phyloP scores from a whole-genome alignment of 306 rosid genomes.

The Cucurbita ficifolia region DNA sequence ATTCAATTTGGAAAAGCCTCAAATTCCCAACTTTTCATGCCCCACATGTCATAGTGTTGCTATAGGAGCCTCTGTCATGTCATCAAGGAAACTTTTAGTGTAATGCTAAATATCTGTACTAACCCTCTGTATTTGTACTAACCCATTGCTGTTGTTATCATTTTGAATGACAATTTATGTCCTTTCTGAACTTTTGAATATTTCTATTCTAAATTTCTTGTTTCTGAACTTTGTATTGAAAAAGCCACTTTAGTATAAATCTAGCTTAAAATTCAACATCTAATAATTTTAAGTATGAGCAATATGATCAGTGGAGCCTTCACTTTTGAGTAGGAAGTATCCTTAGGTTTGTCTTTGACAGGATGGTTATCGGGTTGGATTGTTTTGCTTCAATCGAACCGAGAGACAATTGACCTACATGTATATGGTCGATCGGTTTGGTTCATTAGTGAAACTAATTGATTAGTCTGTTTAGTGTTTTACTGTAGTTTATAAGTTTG shows the following conservation, averaged over 20 bases:
- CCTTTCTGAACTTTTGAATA: not conserved
- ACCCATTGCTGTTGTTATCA: not conserved
- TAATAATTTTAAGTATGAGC: no score
- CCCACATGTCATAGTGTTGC: not conserved
- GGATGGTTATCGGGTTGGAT: no score
- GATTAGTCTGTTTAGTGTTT: no score
- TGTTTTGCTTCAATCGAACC: no score
- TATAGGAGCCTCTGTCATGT: not conserved
- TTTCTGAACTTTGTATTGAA: not conserved
- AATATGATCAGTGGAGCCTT: no score
- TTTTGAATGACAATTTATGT: not conserved
- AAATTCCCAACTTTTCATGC: not conserved
- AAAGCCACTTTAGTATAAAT: not conserved
- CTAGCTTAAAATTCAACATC: not conserved
- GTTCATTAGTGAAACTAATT: no score
- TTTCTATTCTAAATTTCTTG: not conserved
- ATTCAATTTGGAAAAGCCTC: not conserved
- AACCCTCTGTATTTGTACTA: not conserved
- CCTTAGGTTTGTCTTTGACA: no score
- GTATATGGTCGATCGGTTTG: no score
- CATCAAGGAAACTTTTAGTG: not conserved
- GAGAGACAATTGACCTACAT: no score
- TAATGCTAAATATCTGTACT: not conserved
- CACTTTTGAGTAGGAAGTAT: no score
- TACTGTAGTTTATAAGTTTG: no score